These are phyloP conservation scores for Gossypium armourianum DNA, from an alignment of 441 rosid species.

Conservation along the genomic window DNA sequence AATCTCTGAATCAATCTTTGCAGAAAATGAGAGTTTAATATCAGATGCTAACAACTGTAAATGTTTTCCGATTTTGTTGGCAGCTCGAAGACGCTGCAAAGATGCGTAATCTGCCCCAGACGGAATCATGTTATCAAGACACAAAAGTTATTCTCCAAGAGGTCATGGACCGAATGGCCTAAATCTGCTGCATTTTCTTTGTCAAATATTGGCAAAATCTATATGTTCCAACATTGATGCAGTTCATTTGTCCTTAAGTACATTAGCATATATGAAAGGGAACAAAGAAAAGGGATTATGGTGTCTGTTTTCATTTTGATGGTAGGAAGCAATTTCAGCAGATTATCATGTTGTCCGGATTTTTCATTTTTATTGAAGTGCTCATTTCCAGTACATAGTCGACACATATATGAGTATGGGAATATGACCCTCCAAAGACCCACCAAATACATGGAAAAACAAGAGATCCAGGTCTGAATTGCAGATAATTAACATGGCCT, in stretches of 20 bases:
- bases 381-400: neutral
- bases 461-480: neutral
- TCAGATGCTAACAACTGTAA: neutral
- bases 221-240: neutral
- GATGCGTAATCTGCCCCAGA: constrained; percentile 40
- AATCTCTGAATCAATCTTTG: neutral
- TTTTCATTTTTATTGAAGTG: neutral
- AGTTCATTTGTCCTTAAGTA: neutral
- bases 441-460: neutral
- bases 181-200: neutral
- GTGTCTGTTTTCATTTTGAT: neutral
- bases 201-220: neutral
- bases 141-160: constrained; percentile 51
- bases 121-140: constrained; percentile 48
- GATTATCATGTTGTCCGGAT: neutral
- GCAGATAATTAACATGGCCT: neutral
- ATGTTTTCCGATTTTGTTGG: neutral
- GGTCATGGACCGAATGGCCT: constrained; percentile 57
- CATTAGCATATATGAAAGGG: neutral
- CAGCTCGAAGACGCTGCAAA: constrained; percentile 70
- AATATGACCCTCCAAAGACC: neutral
- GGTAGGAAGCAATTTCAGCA: neutral
- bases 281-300: neutral
- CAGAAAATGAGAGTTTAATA: neutral
- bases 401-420: neutral